These are phyloP conservation scores for Nemania sp. DNA, from an alignment of 2,329 filamentous ascomycete species.

Conservation along the genomic window DNA sequence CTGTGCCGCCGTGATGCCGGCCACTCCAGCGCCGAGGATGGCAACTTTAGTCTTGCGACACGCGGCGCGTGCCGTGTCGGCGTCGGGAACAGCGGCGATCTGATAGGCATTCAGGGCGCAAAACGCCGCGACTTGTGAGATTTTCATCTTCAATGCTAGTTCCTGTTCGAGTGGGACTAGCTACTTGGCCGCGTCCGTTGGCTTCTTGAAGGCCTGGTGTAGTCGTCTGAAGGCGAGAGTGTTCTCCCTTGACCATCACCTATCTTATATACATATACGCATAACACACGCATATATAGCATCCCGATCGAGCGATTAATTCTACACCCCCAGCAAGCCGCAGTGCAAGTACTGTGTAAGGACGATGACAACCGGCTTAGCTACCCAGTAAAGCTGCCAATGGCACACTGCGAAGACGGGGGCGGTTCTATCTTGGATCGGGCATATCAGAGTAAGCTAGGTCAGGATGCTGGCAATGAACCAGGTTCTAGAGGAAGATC, in stretches of 20 bases:
- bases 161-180: background rate
- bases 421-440: no score
- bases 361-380: no score
- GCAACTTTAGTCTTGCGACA: conserved; percentile 45
- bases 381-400: no score
- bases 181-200: background rate
- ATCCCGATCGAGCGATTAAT: background rate
- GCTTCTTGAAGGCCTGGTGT: background rate
- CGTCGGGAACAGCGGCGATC: conserved; percentile 11
- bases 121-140: conserved; percentile 14
- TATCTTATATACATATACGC: background rate
- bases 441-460: background rate
- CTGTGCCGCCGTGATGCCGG: conserved; percentile 67
- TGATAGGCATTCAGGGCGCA: conserved; percentile 7
- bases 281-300: background rate
- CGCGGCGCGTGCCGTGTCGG: background rate
- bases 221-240: background rate
- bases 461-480: background rate
- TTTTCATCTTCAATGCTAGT: conserved; percentile 7
- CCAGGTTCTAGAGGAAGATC: background rate
- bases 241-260: background rate
- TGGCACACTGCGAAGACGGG: no score
- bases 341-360: no score
- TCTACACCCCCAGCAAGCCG: background rate
- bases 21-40: conserved; percentile 60